Base-by-base conservation (phyloP, 345 rosid genomes). In the Aethionema arabicum region DNA sequence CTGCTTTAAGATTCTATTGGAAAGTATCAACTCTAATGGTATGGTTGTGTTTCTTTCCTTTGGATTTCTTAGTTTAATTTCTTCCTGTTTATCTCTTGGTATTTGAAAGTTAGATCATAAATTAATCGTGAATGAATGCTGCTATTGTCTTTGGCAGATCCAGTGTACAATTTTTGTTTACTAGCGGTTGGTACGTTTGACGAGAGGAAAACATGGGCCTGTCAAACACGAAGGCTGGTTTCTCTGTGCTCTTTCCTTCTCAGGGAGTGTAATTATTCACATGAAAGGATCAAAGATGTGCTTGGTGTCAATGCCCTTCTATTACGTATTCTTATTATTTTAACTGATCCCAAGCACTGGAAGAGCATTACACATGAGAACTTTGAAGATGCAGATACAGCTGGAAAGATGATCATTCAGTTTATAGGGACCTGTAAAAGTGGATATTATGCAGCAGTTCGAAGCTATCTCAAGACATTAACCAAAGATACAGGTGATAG, bases 281-380 rank as follows among this genome's bases (percentile, higher is more conserved):
- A 16, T 70, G 65, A 76, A 11, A 64, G 59, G 61, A 63, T 73
- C 29, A 77, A 74, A 61, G 80, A 82, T 75, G 32, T 80, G 50
- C 36, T 75, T 68, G 76, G 65, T 70, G 85, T 85, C 50, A 72
- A 72, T 49, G 81, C 90, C 40, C 77, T 85, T 42, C 74, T 83
- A 16, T 78, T 92, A 78, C 95, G 82, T 61, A 72, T 87, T 69
- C 68, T 80, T 52, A 83, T 87, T 43, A 67, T 82, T 50, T 79
- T 89, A 58, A 89, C 91, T 59, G 95, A 92, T 79, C 51, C 72
- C 59, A 89, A 89, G 63, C 82, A 75, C 44, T 89, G 97, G 97
- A 87, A 74, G 76, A 65, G 73, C 56, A 62, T 68, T 57, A 61
- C 74, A 56, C 61, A 75, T 50, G 64, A 70, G 40, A 73, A 63